Evolutionary conservation across 2,329 filamentous ascomycete species (phyloP), one percentile per base, ranked within the genome.

Genomic region (Botrytis byssoidea): DNA sequence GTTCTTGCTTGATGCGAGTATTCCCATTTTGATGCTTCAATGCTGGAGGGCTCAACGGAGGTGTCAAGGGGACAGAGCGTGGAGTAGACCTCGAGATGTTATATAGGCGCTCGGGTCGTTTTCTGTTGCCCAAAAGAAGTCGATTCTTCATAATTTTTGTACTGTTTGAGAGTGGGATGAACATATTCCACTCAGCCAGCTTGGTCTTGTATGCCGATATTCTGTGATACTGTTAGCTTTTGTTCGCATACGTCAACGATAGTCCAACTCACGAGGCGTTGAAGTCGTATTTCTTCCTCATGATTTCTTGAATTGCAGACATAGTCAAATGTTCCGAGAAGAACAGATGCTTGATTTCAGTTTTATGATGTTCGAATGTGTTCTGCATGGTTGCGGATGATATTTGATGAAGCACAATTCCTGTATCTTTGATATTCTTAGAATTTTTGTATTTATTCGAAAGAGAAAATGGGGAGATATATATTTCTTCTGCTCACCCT

Each of bases 131-230:
- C 29, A 57, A 48, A 51, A 37, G 40, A 32, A 60, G 29, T 35
- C 37, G 64, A 48, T 72, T 42, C 40, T 72, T 72, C 29, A 40
- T 46, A 20, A 72, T 60, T 60, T 37, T 69, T 25, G 29, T 51
- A 51, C 32, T 48, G 32, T 25, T 57, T 37, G 64, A 57, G 64
- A 72, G 35, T 40, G 71, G 71, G 8, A 72, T 46, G 25, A 69
- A 69, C 51, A 69, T 68, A 42, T 72, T 72, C 71, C 71, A 72
- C 46, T 72, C 71, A 29, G 71, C 63, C 8, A 72, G 71, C n/a
- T 72, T 69, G 20, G 71, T 72, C 20, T 69, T 72, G 71, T 72
- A 72, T 44, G 71, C 51, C 18, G 71, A 72, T 68, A 69, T 60
- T n/a, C 71, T 72, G 8, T 22, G 9, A 5, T 25, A 32, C 40